Percentiles rank a stretch among this genome's conserved stretches.
Evolutionary conservation across 352 stramenopile genomes (phyloP).

Genomic region (Phytophthora tentaculata): DNA sequence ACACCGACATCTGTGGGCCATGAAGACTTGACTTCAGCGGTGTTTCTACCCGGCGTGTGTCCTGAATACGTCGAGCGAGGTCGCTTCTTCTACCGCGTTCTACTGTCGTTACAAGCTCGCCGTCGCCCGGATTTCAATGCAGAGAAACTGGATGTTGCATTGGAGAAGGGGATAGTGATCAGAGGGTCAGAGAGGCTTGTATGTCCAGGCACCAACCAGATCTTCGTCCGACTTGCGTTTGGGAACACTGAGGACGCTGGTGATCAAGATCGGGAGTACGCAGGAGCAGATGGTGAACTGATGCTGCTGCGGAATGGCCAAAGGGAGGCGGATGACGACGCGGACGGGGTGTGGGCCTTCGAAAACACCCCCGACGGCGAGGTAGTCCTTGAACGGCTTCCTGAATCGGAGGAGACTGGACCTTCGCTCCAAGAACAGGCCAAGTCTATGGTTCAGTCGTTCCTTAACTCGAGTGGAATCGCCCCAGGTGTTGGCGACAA

Average conservation of each 20-base stretch:
- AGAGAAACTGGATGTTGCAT: constrained; percentile 54
- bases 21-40: constrained; percentile 4
- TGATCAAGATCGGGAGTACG: constrained; percentile 23
- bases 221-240: constrained; percentile 62
- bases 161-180: constrained; percentile 65
- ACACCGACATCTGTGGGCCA: constrained; percentile 13
- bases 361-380: constrained; percentile 67
- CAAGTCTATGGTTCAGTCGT: constrained; percentile 70
- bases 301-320: constrained; percentile 34
- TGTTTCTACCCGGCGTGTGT: constrained; percentile 72
- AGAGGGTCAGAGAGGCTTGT: constrained; percentile 60
- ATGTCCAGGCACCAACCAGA: constrained; percentile 62
- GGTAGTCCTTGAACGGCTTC: constrained; percentile 66
- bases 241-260: constrained; percentile 17
- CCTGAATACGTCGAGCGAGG: constrained; percentile 65
- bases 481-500: constrained; percentile 33
- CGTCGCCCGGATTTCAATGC: constrained; percentile 54
- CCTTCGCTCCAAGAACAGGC: constrained; percentile 65
- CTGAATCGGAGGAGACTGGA: constrained; percentile 47
- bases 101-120: constrained; percentile 57
- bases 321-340: constrained; percentile 41
- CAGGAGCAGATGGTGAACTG: constrained; percentile 25
- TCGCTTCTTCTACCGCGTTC: constrained; percentile 70
- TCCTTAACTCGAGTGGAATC: constrained; percentile 58
- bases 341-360: constrained; percentile 65